phyloP scores from a whole-genome alignment of 805 yeast species.

The Metschnikowia drakensbergensis region DNA sequence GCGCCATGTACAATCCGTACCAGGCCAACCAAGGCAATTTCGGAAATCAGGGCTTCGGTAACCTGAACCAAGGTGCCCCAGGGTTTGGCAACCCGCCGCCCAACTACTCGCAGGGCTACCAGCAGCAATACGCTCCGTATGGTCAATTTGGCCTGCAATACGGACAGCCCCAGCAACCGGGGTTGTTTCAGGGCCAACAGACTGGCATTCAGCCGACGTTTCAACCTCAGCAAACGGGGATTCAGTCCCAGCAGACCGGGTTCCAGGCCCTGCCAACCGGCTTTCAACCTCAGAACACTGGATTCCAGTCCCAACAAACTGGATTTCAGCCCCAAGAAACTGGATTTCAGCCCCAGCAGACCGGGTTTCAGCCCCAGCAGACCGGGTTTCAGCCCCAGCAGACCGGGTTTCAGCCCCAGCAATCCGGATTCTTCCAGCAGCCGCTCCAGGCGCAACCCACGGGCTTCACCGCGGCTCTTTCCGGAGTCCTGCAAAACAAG shows the following conservation, averaged over 20 bases:
- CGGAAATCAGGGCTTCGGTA: constrained; percentile 15
- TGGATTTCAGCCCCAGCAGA: constrained; percentile 26
- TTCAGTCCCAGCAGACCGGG: constrained; percentile 34
- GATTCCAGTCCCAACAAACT: constrained; percentile 23
- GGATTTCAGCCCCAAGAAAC: constrained; percentile 30
- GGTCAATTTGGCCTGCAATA: constrained; percentile 9
- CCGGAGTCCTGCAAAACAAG: constrained; percentile 48
- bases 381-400: constrained; percentile 37
- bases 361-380: constrained; percentile 30
- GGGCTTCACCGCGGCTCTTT: constrained; percentile 39
- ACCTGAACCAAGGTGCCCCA: background rate
- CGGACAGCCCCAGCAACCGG: constrained; percentile 17
- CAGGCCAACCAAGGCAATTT: constrained; percentile 25
- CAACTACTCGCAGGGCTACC: background rate
- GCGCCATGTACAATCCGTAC: constrained; percentile 38
- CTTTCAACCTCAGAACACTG: constrained; percentile 33
- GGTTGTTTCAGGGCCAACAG: constrained; percentile 19
- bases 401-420: constrained; percentile 22
- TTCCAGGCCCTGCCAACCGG: constrained; percentile 37
- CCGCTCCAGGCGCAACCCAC: constrained; percentile 42
- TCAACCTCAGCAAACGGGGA: constrained; percentile 10
- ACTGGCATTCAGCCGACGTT: constrained; percentile 4
- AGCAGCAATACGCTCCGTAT: constrained; percentile 15
- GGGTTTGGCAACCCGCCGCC: background rate
- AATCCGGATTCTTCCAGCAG: constrained; percentile 14